Conservation (phyloP, 2,329 filamentous ascomycete species). For the Aureobasidium melanogenum region DNA sequence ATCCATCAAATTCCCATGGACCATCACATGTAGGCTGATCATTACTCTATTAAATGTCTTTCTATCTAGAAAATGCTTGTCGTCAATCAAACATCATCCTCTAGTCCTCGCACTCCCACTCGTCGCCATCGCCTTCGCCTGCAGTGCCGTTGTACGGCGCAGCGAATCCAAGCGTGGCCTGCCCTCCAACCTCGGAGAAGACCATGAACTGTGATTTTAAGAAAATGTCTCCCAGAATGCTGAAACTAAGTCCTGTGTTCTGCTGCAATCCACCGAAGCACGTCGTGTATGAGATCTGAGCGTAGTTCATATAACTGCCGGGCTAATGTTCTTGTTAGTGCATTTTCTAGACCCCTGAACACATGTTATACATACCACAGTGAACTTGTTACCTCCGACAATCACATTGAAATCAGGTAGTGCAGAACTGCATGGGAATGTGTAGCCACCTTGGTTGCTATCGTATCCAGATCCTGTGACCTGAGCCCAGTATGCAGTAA, state of each 20-base stretch:
- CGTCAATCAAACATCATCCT: neutral
- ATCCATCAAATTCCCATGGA: neutral
- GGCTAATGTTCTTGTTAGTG: neutral
- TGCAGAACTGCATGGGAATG: conserved; percentile 30
- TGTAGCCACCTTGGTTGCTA: conserved; percentile 31
- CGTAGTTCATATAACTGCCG: conserved; percentile 40
- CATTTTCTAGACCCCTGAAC: too few relatives aligned
- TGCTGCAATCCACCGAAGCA: conserved; percentile 60
- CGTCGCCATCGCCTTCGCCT: conserved; percentile 16
- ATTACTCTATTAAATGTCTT: conserved; percentile 7
- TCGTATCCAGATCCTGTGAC: conserved; percentile 30
- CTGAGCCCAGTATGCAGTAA: conserved; percentile 29
- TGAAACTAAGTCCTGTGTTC: conserved; percentile 43
- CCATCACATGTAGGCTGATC: neutral
- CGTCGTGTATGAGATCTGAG: conserved; percentile 39
- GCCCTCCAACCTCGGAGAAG: conserved; percentile 36
- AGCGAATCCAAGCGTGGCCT: conserved; percentile 12
- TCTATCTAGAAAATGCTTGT: neutral
- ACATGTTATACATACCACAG: conserved; percentile 6
- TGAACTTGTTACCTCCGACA: conserved; percentile 37
- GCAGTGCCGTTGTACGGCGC: conserved; percentile 17
- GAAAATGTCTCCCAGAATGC: conserved; percentile 66
- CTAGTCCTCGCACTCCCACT: conserved; percentile 7
- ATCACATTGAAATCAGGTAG: conserved; percentile 39
- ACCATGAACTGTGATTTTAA: conserved; percentile 66